Percentiles rank a stretch among this genome's conserved stretches.
Conservation (phyloP, 352 stramenopile genomes). For the Phytopythium boreale region DNA sequence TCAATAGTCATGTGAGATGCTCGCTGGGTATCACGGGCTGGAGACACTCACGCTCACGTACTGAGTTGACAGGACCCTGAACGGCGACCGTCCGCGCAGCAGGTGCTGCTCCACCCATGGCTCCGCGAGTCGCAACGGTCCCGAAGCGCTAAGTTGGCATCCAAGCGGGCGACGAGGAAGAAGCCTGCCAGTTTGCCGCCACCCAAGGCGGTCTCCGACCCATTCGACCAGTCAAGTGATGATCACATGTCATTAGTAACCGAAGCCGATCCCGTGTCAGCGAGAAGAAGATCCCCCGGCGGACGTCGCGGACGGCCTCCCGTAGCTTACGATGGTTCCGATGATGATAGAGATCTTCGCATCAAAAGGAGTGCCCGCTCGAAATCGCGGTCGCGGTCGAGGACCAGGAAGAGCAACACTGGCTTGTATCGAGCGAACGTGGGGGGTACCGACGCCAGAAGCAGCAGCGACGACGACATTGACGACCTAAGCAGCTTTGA, state of each 20-base stretch:
- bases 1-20: background rate
- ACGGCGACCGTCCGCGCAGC: constrained; percentile 37
- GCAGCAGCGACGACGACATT: background rate
- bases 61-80: constrained; percentile 29
- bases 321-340: background rate
- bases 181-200: background rate
- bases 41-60: background rate
- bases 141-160: background rate
- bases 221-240: background rate
- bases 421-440: background rate
- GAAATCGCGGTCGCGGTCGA: background rate
- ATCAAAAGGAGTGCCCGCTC: background rate
- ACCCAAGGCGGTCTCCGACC: background rate
- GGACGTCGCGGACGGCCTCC: background rate
- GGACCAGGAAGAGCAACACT: background rate
- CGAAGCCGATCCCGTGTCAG: too few species aligned
- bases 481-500: constrained; percentile 1
- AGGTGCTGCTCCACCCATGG: constrained; percentile 60
- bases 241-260: background rate
- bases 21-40: background rate
- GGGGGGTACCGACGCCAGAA: background rate
- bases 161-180: background rate
- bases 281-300: background rate
- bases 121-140: constrained; percentile 19
- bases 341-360: background rate